Percentiles rank a stretch among this genome's conserved stretches.
These are phyloP conservation scores for Ogataea ganodermae DNA, from an alignment of 805 yeast genomes.

Conservation along the genomic window DNA sequence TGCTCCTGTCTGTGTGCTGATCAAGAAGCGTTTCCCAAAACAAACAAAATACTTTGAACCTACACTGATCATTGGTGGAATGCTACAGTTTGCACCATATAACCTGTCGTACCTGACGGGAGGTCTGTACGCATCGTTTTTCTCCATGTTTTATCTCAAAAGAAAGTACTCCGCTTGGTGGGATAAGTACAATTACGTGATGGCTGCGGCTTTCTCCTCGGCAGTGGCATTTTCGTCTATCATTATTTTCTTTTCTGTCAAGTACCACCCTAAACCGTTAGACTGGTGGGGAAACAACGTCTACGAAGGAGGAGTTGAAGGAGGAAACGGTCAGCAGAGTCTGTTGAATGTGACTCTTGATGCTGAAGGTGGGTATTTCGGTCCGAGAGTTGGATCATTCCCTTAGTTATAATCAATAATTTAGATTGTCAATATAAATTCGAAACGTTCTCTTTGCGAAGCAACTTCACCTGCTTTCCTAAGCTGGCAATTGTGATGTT, in stretches of 20 bases:
- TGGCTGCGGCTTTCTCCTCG: constrained; percentile 66
- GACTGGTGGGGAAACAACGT: constrained; percentile 72
- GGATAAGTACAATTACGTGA: constrained; percentile 71
- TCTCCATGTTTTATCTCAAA: constrained; percentile 54
- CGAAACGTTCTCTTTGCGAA: constrained; percentile 8
- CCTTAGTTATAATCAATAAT: neutral
- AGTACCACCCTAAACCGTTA: constrained; percentile 40
- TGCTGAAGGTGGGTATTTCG: constrained; percentile 16
- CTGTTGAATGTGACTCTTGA: constrained; percentile 7
- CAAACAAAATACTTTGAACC: constrained; percentile 28
- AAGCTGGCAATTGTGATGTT: constrained; percentile 14
- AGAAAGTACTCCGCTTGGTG: constrained; percentile 66
- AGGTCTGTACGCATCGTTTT: constrained; percentile 54
- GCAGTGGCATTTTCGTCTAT: constrained; percentile 67
- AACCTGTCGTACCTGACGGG: constrained; percentile 67
- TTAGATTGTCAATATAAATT: constrained; percentile 1
- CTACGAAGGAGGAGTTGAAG: constrained; percentile 12
- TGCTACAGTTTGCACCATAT: constrained; percentile 73
- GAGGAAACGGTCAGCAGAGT: constrained; percentile 15
- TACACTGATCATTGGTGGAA: constrained; percentile 63
- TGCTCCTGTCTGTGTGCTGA: constrained; percentile 43
- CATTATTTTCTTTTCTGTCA: constrained; percentile 54
- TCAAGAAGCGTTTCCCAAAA: constrained; percentile 39
- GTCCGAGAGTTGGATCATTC: constrained; percentile 6
- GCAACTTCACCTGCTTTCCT: constrained; percentile 11